Evolutionary conservation across 768 basidiomycete genomes (phyloP).

Genomic region (Baorangia bicolor): DNA sequence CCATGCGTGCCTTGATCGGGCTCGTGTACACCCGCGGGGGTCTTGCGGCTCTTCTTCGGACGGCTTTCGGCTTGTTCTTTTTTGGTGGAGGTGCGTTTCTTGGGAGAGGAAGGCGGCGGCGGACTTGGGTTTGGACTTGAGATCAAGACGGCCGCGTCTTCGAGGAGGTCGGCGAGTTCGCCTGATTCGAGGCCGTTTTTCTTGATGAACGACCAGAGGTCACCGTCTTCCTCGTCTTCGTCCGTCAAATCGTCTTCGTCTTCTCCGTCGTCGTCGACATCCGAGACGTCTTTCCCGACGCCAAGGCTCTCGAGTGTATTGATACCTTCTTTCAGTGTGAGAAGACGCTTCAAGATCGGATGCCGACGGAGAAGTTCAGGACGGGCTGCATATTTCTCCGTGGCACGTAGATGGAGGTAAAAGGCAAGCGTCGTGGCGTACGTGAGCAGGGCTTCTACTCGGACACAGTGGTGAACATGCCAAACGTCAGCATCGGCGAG

Average conservation of each 20-base stretch:
- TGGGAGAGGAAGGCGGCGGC: neutral
- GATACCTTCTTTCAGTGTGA: slow-evolving; percentile 81
- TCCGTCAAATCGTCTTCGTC: slow-evolving; percentile 34
- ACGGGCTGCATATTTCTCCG: slow-evolving; percentile 57
- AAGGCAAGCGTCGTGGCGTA: slow-evolving; percentile 91
- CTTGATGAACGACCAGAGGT: slow-evolving; percentile 43
- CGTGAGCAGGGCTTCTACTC: slow-evolving; percentile 80
- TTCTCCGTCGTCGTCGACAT: slow-evolving; percentile 41
- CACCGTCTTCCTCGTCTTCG: slow-evolving; percentile 40
- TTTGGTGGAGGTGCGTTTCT: slow-evolving; percentile 5
- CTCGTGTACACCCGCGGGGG: slow-evolving; percentile 19
- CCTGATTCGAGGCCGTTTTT: slow-evolving; percentile 38
- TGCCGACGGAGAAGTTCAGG: slow-evolving; percentile 64
- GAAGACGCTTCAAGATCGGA: slow-evolving; percentile 72
- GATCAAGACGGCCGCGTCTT: slow-evolving; percentile 41
- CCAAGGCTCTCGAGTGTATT: slow-evolving; percentile 83
- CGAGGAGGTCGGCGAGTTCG: slow-evolving; percentile 58
- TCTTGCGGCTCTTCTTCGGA: slow-evolving; percentile 59
- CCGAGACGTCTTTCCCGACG: slow-evolving; percentile 54
- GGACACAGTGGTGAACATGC: neutral
- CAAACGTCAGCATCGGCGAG: neutral
- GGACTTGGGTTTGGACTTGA: slow-evolving; percentile 8
- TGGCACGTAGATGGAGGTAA: slow-evolving; percentile 84
- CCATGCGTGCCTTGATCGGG: slow-evolving; percentile 19
- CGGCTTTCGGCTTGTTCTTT: slow-evolving; percentile 18